phyloP scores from a whole-genome alignment of 805 yeast species.

The Saturnispora diversa region DNA sequence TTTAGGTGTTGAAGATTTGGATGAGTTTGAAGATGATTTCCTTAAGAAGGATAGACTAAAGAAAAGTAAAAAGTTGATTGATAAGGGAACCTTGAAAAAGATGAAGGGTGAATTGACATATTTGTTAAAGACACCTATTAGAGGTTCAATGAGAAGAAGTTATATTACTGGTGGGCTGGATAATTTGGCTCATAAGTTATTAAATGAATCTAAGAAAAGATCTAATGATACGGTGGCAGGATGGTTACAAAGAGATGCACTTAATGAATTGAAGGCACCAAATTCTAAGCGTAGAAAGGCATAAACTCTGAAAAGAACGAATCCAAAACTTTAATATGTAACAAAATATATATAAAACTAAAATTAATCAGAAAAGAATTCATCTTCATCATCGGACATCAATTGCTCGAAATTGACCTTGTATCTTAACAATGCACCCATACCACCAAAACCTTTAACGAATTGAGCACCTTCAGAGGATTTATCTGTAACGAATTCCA shows the following conservation, averaged over 20 bases:
- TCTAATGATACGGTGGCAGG: conserved; percentile 66
- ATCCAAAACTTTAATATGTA: too few relatives aligned
- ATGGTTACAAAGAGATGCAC: conserved; percentile 56
- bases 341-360: too few relatives aligned
- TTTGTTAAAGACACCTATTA: conserved; percentile 44
- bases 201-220: conserved; percentile 36
- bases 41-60: conserved; percentile 55
- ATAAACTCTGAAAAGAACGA: too few relatives aligned
- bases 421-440: conserved; percentile 94
- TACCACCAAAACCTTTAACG: conserved; percentile 97
- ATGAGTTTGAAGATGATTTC: conserved; percentile 62
- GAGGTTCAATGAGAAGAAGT: conserved; percentile 58
- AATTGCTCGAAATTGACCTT: conserved; percentile 96
- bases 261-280: conserved; percentile 43
- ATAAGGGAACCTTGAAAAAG: conserved; percentile 39
- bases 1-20: conserved; percentile 66
- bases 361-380: conserved; percentile 46
- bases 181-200: conserved; percentile 70
- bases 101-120: conserved; percentile 46
- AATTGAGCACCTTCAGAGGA: conserved; percentile 98
- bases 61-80: conserved; percentile 44
- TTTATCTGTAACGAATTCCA: conserved; percentile 94
- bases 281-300: conserved; percentile 1
- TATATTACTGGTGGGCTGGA: conserved; percentile 73
- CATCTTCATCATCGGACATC: conserved; percentile 81